Conservation (phyloP, 176 grass and related monocot genomes). For the Melocanna baccifera region DNA sequence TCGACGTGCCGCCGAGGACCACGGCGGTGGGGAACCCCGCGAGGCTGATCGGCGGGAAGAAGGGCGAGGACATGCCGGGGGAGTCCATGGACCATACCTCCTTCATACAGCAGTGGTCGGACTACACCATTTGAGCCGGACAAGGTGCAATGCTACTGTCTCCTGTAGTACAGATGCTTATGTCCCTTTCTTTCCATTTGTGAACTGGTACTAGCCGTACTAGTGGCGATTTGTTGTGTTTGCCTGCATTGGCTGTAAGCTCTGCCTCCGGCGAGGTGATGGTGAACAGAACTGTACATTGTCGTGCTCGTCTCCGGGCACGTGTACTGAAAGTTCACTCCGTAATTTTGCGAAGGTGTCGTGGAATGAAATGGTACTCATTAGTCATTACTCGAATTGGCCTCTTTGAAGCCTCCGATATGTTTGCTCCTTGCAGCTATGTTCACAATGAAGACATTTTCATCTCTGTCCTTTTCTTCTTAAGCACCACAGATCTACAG, state of each 20-base stretch:
- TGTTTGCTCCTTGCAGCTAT: neutral
- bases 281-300: neutral
- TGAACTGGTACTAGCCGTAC: neutral
- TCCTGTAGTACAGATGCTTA: neutral
- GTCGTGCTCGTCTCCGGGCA: neutral
- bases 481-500: neutral
- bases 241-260: neutral
- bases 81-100: conserved; percentile 99
- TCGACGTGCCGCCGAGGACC: conserved; percentile 69
- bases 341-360: conserved; percentile 14
- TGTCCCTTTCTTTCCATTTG: neutral
- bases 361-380: neutral
- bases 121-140: conserved; percentile 64
- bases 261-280: neutral
- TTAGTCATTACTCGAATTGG: neutral
- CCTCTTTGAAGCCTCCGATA: neutral
- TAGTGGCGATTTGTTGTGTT: neutral
- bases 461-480: neutral
- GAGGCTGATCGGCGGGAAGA: conserved; percentile 56
- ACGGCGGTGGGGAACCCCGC: conserved; percentile 93
- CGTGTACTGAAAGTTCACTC: neutral
- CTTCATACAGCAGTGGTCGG: conserved; percentile 83
- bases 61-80: conserved; percentile 57
- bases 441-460: neutral
- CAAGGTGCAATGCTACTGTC: conserved; percentile 21